Percentiles rank a stretch among this genome's conserved stretches.
phyloP scores from a whole-genome alignment of 2,329 filamentous ascomycete species.

The Fusarium newnesense region DNA sequence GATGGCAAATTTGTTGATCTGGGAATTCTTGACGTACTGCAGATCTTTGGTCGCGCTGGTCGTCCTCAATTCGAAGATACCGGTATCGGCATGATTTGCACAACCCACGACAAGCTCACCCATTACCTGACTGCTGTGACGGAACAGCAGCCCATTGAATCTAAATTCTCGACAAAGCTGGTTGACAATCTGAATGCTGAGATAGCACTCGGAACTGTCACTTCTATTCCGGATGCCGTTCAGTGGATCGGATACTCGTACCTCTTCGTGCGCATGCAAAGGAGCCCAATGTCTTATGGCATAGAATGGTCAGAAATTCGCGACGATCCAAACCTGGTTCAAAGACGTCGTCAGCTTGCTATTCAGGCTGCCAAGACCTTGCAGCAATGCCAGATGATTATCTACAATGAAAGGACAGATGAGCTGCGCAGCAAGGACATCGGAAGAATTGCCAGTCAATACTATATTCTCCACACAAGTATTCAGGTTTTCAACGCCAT shows the following conservation, averaged over 20 bases:
- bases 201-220: slow-evolving; percentile 92
- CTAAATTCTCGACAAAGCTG: slow-evolving; percentile 91
- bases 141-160: slow-evolving; percentile 96
- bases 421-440: slow-evolving; percentile 95
- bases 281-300: slow-evolving; percentile 90
- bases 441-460: slow-evolving; percentile 96
- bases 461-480: slow-evolving; percentile 92
- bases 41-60: slow-evolving; percentile 98
- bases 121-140: slow-evolving; percentile 95
- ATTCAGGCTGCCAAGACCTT: slow-evolving; percentile 88
- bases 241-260: slow-evolving; percentile 99
- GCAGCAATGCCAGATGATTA: slow-evolving; percentile 97
- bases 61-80: slow-evolving; percentile 97
- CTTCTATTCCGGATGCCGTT: slow-evolving; percentile 90
- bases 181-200: slow-evolving; percentile 98
- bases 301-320: slow-evolving; percentile 93
- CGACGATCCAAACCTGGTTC: slow-evolving; percentile 88
- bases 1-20: slow-evolving; percentile 97
- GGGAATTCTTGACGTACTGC: slow-evolving; percentile 94
- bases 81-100: slow-evolving; percentile 98
- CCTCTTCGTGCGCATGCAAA: slow-evolving; percentile 94
- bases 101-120: slow-evolving; percentile 89
- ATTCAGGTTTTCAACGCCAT: slow-evolving; percentile 96
- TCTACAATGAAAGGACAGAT: slow-evolving; percentile 95
- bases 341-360: slow-evolving; percentile 84